Conservation (phyloP, 495 filamentous ascomycete genomes). For the Tuber indicum region DNA sequence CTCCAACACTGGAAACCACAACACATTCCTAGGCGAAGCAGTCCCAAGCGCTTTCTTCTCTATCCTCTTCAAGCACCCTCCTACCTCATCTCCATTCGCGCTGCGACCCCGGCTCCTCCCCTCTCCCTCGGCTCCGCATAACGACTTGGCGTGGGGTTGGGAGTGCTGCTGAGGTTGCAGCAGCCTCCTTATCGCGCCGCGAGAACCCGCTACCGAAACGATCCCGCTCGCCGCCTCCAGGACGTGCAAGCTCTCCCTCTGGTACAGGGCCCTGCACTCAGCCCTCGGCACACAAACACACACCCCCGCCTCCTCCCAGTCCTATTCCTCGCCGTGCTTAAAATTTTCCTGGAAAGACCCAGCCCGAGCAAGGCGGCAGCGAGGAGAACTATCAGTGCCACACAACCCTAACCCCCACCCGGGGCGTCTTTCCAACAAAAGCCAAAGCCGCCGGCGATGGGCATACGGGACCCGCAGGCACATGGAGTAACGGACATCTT, state of each 20-base stretch:
- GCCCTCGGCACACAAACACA: constrained; percentile 38
- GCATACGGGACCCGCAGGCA: constrained; percentile 33
- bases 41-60: constrained; percentile 40
- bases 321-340: constrained; percentile 43
- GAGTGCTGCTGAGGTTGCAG: constrained; percentile 40
- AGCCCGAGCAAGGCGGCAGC: constrained; percentile 34
- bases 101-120: constrained; percentile 22
- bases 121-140: constrained; percentile 37
- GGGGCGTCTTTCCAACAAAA: constrained; percentile 26
- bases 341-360: constrained; percentile 42
- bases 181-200: constrained; percentile 19
- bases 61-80: constrained; percentile 42
- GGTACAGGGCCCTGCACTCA: constrained; percentile 33
- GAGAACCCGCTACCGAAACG: constrained; percentile 25
- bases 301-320: constrained; percentile 39
- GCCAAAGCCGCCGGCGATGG: constrained; percentile 41
- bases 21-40: constrained; percentile 39
- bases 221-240: constrained; percentile 29
- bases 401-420: constrained; percentile 31
- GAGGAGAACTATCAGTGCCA: constrained; percentile 37
- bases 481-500: constrained; percentile 33
- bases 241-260: constrained; percentile 28
- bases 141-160: constrained; percentile 41
- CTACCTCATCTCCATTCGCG: neutral
- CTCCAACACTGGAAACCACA: too few species aligned